Evolutionary conservation across 1,139 yeast genomes (phyloP).

Genomic region (Debaryomyces fabryi): DNA sequence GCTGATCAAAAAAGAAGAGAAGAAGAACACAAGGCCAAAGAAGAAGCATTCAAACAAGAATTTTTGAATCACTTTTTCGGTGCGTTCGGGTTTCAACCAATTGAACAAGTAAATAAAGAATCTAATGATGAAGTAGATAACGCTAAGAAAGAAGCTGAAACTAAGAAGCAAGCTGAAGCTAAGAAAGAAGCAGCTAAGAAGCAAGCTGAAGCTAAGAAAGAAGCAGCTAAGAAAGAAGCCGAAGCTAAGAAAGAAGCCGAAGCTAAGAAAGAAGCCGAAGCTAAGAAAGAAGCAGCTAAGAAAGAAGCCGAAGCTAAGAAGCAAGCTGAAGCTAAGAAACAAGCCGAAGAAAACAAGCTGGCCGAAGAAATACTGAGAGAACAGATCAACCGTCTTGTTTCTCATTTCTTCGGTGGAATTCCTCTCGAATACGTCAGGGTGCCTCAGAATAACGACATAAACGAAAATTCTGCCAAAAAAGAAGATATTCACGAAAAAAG

Average conservation of each 20-base stretch:
- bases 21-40: neutral
- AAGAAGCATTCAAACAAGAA: slow-evolving; percentile 16
- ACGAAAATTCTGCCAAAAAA: neutral
- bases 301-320: slow-evolving; percentile 1
- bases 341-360: slow-evolving; percentile 2
- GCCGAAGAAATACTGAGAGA: neutral
- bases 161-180: neutral
- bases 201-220: neutral
- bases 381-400: neutral
- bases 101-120: neutral
- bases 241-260: slow-evolving; percentile 1
- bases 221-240: slow-evolving; percentile 1
- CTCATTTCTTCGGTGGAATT: neutral
- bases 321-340: slow-evolving; percentile 3
- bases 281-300: neutral
- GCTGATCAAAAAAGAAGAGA: slow-evolving; percentile 1
- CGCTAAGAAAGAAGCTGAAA: slow-evolving; percentile 6
- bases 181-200: neutral
- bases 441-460: neutral
- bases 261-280: neutral
- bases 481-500: too few species aligned
- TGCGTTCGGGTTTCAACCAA: slow-evolving; percentile 6
- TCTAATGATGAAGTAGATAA: neutral
- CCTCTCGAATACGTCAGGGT: slow-evolving; percentile 2
- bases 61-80: slow-evolving; percentile 26